These are phyloP conservation scores for Curvularia sp. DNA, from an alignment of 2,329 filamentous ascomycete genomes.

Conservation along the genomic window DNA sequence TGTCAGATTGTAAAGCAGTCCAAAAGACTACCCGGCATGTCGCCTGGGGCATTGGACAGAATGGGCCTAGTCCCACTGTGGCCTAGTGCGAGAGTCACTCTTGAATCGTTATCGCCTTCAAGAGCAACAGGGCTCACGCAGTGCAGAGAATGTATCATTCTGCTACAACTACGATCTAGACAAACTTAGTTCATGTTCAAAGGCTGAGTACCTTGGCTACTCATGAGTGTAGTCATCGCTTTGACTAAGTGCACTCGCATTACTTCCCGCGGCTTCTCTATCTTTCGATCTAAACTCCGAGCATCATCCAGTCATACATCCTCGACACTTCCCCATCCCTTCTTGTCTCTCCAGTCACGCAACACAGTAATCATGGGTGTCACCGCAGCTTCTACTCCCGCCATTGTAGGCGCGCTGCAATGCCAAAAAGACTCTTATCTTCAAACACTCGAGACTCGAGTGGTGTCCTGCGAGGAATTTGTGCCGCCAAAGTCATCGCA, in stretches of 20 bases:
- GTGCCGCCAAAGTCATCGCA: conserved; percentile 28
- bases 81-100: background rate
- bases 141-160: background rate
- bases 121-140: background rate
- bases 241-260: conserved; percentile 22
- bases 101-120: background rate
- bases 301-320: conserved; percentile 16
- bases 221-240: conserved; percentile 16
- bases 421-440: conserved; percentile 47
- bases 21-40: background rate
- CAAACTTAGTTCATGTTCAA: too few species aligned
- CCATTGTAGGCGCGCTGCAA: conserved; percentile 41
- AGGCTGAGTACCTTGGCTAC: background rate
- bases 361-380: conserved; percentile 26
- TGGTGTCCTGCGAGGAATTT: conserved; percentile 44
- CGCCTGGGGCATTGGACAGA: background rate
- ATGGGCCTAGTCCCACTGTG: background rate
- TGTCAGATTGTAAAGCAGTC: background rate
- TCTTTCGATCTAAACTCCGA: conserved; percentile 11
- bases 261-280: conserved; percentile 23
- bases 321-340: background rate
- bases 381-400: conserved; percentile 22
- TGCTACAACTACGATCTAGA: background rate
- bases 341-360: background rate
- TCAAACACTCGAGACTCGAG: conserved; percentile 39